Evolutionary conservation across 2,329 filamentous ascomycete species (phyloP).

Genomic region (Fragosphaeria purpurea): DNA sequence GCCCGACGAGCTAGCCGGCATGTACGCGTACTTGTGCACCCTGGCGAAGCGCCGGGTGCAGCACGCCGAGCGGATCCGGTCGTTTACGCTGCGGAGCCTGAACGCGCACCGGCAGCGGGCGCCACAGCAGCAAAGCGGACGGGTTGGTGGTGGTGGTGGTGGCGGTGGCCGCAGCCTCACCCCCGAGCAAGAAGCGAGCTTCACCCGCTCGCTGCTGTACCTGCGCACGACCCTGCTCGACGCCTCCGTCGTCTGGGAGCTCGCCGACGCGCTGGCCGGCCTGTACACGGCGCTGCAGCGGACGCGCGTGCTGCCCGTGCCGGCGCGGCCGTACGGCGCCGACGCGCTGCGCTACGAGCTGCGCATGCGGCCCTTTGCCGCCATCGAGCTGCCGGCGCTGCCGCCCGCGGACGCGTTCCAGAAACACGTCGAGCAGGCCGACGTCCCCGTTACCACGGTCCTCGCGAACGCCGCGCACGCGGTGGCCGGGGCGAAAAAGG

Average conservation of each 20-base stretch:
- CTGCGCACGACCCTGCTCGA: conserved; percentile 54
- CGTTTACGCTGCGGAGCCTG: conserved; percentile 43
- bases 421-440: conserved; percentile 29
- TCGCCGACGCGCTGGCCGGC: conserved; percentile 44
- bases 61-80: conserved; percentile 64
- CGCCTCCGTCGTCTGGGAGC: conserved; percentile 50
- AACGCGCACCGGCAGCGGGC: conserved; percentile 20
- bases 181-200: conserved; percentile 30
- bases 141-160: conserved; percentile 8
- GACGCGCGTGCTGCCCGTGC: conserved; percentile 41
- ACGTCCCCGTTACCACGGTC: conserved; percentile 28
- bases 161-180: conserved; percentile 14
- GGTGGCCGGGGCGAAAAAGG: conserved; percentile 39
- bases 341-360: conserved; percentile 66
- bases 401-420: conserved; percentile 54
- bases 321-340: conserved; percentile 53
- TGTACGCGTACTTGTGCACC: conserved; percentile 86
- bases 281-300: conserved; percentile 60
- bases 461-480: conserved; percentile 36
- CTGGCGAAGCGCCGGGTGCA: conserved; percentile 57
- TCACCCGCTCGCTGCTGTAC: conserved; percentile 40
- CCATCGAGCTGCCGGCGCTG: conserved; percentile 57
- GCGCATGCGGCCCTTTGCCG: conserved; percentile 75
- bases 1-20: conserved; percentile 69
- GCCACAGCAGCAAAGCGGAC: conserved; percentile 2